phyloP scores from a whole-genome alignment of 768 basidiomycete species.

The Auricularia heimuer region DNA sequence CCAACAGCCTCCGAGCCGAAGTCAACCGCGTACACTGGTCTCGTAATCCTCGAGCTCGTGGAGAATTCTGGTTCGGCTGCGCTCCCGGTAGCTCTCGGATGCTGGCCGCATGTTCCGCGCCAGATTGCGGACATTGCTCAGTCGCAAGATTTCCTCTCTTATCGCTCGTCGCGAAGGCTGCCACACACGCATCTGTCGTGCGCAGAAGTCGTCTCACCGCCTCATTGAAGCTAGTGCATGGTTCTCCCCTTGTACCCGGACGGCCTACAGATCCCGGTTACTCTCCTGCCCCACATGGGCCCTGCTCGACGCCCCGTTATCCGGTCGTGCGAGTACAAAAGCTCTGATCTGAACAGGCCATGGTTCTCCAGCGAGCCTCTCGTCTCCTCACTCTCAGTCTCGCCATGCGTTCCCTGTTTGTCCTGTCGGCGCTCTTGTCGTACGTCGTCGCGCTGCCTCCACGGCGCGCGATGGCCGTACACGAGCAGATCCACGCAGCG shows the following conservation, averaged over 20 bases:
- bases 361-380: not conserved
- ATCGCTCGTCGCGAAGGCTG: not conserved
- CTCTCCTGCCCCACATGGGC: not conserved
- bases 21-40: too few species aligned
- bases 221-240: not conserved
- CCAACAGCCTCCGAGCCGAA: too few species aligned
- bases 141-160: not conserved
- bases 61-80: too few species aligned
- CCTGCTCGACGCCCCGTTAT: not conserved
- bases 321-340: not conserved
- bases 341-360: not conserved
- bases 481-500: constrained; percentile 28
- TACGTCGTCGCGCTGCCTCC: not conserved
- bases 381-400: constrained; percentile 2
- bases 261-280: not conserved
- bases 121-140: too few species aligned
- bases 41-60: too few species aligned
- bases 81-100: too few species aligned
- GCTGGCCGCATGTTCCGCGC: too few species aligned
- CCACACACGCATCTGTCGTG: not conserved
- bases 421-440: not conserved
- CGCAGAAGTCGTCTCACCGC: not conserved
- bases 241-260: not conserved
- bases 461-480: constrained; percentile 13
- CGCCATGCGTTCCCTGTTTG: constrained; percentile 5